Evolutionary conservation across 164 flowering plant species (phyloP), one percentile per base, ranked within the genome.

Genomic region (Dillenia suffruticosa): DNA sequence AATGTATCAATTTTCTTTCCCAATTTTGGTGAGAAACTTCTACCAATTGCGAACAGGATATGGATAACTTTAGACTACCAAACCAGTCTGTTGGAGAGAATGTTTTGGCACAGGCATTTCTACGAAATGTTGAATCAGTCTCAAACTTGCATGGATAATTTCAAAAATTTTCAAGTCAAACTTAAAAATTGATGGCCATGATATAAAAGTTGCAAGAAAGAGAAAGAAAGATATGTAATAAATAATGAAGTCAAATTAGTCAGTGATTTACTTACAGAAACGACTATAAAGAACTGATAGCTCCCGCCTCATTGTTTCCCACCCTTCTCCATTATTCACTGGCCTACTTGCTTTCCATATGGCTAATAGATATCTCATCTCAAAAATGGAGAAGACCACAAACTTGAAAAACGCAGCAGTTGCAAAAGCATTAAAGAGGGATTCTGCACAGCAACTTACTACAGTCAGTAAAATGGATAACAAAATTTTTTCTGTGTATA

Each of bases 331-430:
- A 64, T 68, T 84, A 71, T 75, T 84, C 73, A 73, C 62, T 47
- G 97, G 92, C 63, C 99, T 84, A 69, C 82, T 88, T 51, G 99
- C 99, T 72, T 94, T 94, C 99, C 99, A 94, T 75, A 94, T 91
- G 9, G 96, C 95, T 66, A 94, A 92, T 63, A 94, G 97, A 81
- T 91, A 94, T 67, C 99, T 79, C 96, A 91, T 94, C 81, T 94
- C 99, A 82, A 91, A 94, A 57, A 94, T 91, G 45, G 99, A 89
- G 78, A 91, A 91, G 63, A 94, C 96, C 56, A 91, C 97, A 65
- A 94, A 94, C 84, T 94, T 94, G 96, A 94, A 94, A 75, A 94
- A 94, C 47, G 97, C 96, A 57, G 99, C 97, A 46, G 97, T 87
- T 55, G 99, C 97, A 83, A 94, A 94, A 51, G 96, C 99, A 85